phyloP scores from a whole-genome alignment of 441 rosid genomes.

The Euphorbia schlechtendalii region DNA sequence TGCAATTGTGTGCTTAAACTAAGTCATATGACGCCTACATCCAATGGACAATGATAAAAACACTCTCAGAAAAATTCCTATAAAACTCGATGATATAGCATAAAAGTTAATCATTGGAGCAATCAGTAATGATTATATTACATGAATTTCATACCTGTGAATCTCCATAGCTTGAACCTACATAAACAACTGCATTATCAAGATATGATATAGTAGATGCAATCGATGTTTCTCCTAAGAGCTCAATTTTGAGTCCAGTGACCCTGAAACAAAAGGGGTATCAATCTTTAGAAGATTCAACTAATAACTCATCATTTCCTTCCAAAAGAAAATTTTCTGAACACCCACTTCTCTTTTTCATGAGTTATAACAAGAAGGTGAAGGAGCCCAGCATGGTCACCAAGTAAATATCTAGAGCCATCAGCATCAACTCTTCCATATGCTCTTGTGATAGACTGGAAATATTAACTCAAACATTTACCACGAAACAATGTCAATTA shows the following conservation, averaged over 20 bases:
- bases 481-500: constrained; percentile 16
- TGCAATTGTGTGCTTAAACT: neutral
- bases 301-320: neutral
- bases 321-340: neutral
- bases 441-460: constrained; percentile 89
- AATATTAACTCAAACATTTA: constrained; percentile 15
- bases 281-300: constrained; percentile 12
- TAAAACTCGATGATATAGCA: neutral
- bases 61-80: no score
- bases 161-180: constrained; percentile 99
- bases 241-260: constrained; percentile 91
- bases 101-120: neutral
- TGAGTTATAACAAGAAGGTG: constrained; percentile 95
- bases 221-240: constrained; percentile 91
- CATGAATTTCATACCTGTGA: constrained; percentile 65
- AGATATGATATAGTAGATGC: constrained; percentile 93
- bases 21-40: neutral
- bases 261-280: constrained; percentile 48
- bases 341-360: constrained; percentile 79
- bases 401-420: constrained; percentile 98
- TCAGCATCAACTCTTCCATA: constrained; percentile 99
- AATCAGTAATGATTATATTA: neutral
- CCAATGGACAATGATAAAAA: neutral
- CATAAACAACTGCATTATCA: constrained; percentile 86
- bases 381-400: constrained; percentile 93